Evolutionary conservation across 1,284 basidiomycete genomes (phyloP), one percentile per base, ranked within the genome.

Genomic region (Leccinum angustisporum): DNA sequence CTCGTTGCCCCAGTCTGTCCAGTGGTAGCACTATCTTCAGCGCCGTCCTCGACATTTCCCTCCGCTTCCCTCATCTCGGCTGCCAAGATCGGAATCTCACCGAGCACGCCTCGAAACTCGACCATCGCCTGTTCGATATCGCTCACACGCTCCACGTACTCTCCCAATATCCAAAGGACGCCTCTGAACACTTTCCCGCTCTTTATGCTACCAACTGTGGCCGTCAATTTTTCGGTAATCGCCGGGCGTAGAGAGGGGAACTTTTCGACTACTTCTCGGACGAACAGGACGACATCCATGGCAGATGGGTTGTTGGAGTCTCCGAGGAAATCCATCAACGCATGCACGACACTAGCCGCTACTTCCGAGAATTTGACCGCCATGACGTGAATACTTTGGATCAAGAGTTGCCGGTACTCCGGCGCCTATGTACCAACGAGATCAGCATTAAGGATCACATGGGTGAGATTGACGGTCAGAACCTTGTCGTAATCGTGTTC

Each of bases 301-400:
- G 97, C 95, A 9, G 94, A 94, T 1, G 95, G 92, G 79, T 97
- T 98, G 79, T 90, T 96, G 5, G 94, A 90, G 78, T 99, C 97
- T 33, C 95, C 94, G 43, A 99, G 85, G 86, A 99, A 99, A 72
- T 98, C 95, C 94, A 99, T 97, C 58, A 99, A 83, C 3, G 96
- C 96, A 68, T 97, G 93, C 0, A 99, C 95, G 54, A 99, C 97
- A 67, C 91, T 95, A 5, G 93, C 92, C 3, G 97, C 97, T 14
- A 99, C 94, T 76, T 99, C 97, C n/a, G 94, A 95, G 82, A 98
- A 98, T 71, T 91, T 93, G 83, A 98, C 91, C 8, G 97, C 97
- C 70, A 94, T 97, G 57, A 97, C 85, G 76, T 99, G 97, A 68
- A 99, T 98, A 56, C 92, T 95, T 77, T 98, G 96, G 69, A 99